Evolutionary conservation across 2,329 filamentous ascomycete species (phyloP), one percentile per base, ranked within the genome.

Genomic region (Cercospora sesami): DNA sequence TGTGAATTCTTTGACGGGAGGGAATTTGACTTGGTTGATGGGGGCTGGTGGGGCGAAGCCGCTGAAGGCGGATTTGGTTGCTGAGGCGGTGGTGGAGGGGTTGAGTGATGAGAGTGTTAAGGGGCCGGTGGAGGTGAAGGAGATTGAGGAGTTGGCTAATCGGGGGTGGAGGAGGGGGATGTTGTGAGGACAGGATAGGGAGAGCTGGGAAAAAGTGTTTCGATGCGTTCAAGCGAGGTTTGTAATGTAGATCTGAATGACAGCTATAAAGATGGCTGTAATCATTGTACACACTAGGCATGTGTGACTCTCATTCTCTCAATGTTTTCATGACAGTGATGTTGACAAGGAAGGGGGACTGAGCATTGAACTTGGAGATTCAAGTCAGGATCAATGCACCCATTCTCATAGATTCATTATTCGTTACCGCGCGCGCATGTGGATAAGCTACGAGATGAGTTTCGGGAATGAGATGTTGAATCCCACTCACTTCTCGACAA

Each of bases 81-180:
- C 92, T 1, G 91, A 96, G 79, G 94, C 94, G 0, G 90, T 96
- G 0, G 90, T 98, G 1, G 93, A 98, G 81, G 93, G 92, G 21
- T 84, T 98, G 68, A 87, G 87, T 60, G 91, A 97, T 74, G 88
- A 91, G 48, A 81, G 81, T 0, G 86, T 92, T 0, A 89, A 86
- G 67, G 95, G 95, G 0, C 88, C 90, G 0, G 86, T 98, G 0
- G 93, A 94, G 76, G 87, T 91, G 3, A 85, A 88, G 63, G 86
- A 92, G 78, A 94, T 99, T 72, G 92, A 97, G 78, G 86, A 88
- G 72, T 80, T 98, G 74, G 93, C 92, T 10, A 90, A 86, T 68
- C 91, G 90, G 78, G 90, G 89, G 3, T 98, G 95, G 95, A 90
- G 95, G 78, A 93, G 91, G 80, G 89, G 86, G 18, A 98, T 99